Evolutionary conservation across 169 alveolate species (phyloP), one percentile per base, ranked within the genome.

Genomic region (Eimeria acervulina): DNA sequence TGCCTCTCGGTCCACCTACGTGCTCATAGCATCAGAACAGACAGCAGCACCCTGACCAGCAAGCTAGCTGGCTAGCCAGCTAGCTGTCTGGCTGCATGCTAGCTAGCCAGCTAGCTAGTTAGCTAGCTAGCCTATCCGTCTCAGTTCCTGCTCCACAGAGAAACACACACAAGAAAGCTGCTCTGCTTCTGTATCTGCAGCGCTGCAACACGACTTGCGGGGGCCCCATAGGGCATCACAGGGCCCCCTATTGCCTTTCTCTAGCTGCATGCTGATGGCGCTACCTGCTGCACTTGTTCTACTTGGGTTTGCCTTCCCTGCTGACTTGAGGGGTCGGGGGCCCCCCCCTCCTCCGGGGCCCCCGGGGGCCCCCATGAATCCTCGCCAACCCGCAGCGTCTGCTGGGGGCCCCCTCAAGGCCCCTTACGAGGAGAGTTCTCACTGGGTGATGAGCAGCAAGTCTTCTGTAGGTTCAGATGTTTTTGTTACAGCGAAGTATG

Each of bases 401-500:
- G 42, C 23, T 28, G 90, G 90, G 8, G 90, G 51, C 72, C 63
- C 90, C 63, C 38, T 8, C 10, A 36, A 42, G 72, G 47, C 61
- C 72, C 26, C 72, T 17, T 33, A 55, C 38, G 61, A 76, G 13
- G 59, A 42, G 31, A 3, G 61, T 10, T 47, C 72, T 26, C 33
- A 21, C 8, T 81, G 90, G 90, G 70, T 26, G 72, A 8, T 33
- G 36, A 44, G 38, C 70, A 47, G 90, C 90, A 81, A 81, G 44
- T 21, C 63, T 13, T 31, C 47, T 23, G 90, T 47, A 5, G 90
- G 90, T 8, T 81, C 95, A 31, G 98, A 97, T 61, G 94, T 97
- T 88, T 97, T 96, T 94, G 59, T 96, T 19, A 95, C 96, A 6
- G 85, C 97, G 63, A 97, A 97, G 95, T 96, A 96, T 40, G 97